phyloP scores from a whole-genome alignment of 2,329 filamentous ascomycete species.

The Verticillium nonalfalfae region DNA sequence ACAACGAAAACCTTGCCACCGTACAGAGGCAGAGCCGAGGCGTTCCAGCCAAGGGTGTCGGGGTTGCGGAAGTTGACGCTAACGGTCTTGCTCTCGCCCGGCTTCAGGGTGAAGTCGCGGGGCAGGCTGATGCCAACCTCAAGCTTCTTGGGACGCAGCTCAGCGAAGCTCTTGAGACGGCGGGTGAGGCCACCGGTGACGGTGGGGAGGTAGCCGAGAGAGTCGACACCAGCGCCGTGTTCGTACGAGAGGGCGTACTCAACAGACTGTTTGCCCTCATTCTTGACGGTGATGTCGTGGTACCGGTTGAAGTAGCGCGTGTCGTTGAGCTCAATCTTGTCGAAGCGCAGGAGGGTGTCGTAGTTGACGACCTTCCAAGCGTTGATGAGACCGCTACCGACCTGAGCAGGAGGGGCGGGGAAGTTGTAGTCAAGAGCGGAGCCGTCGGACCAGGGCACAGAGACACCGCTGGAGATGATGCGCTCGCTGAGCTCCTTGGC shows the following conservation, averaged over 20 bases:
- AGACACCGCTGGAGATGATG: conserved; percentile 24
- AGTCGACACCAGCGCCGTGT: conserved; percentile 28
- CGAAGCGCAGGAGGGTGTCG: conserved; percentile 26
- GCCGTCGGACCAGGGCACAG: conserved; percentile 18
- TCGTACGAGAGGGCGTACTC: conserved; percentile 22
- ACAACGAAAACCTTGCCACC: conserved; percentile 25
- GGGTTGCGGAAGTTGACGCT: conserved; percentile 22
- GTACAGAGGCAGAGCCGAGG: conserved; percentile 22
- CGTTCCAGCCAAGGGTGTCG: conserved; percentile 15
- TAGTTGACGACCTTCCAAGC: conserved; percentile 32
- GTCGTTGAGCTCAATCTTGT: conserved; percentile 37
- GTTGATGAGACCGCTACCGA: conserved; percentile 33
- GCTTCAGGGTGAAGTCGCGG: conserved; percentile 15
- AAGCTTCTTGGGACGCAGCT: conserved; percentile 14
- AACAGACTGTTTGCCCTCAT: conserved; percentile 24
- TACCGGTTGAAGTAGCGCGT: conserved; percentile 27
- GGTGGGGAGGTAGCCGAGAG: conserved; percentile 11
- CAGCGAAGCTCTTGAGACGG: conserved; percentile 12
- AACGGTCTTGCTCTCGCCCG: conserved; percentile 17
- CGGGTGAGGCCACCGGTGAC: neutral
- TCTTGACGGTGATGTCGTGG: conserved; percentile 23
- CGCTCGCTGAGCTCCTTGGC: conserved; percentile 18
- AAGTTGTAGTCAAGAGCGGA: conserved; percentile 11
- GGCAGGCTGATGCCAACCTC: conserved; percentile 13
- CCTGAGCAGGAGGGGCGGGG: conserved; percentile 26